Conservation (phyloP, 2,329 filamentous ascomycete genomes). For the Alternaria arbusti region DNA sequence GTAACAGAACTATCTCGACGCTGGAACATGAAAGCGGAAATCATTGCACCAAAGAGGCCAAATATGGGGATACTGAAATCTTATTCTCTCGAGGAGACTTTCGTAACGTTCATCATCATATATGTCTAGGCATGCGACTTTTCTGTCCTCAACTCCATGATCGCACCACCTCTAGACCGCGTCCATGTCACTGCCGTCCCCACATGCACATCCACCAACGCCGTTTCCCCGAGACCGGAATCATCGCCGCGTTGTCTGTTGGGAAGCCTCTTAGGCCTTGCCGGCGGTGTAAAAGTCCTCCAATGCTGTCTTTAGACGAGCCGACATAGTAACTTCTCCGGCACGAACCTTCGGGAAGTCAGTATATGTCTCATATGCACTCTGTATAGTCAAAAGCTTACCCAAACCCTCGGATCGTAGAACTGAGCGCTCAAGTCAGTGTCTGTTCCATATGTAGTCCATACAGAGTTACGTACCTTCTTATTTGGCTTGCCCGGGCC, state of each 20-base stretch:
- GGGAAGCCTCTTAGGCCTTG: constrained; percentile 66
- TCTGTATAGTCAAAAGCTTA: too few species aligned
- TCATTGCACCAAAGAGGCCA: not conserved
- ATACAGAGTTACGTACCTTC: too few species aligned
- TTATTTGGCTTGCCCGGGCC: constrained; percentile 76
- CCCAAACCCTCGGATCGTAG: too few species aligned
- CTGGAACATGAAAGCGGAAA: not conserved
- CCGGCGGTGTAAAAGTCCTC: constrained; percentile 88
- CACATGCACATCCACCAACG: constrained; percentile 19
- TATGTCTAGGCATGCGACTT: not conserved
- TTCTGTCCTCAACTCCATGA: not conserved
- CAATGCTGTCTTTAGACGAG: too few species aligned
- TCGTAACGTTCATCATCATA: not conserved
- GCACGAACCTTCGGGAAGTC: not conserved
- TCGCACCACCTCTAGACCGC: constrained; percentile 2
- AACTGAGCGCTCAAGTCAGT: too few species aligned
- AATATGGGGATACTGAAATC: not conserved
- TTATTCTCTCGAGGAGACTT: not conserved
- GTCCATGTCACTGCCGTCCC: not conserved
- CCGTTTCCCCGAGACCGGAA: constrained; percentile 12
- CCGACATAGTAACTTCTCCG: too few species aligned
- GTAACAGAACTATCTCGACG: not conserved
- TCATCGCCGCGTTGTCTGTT: not conserved
- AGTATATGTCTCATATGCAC: not conserved
- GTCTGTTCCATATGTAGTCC: too few species aligned